Percentiles rank a stretch among this genome's conserved stretches.
phyloP scores from a whole-genome alignment of 768 basidiomycete genomes.

The Tephrocybe sp. region DNA sequence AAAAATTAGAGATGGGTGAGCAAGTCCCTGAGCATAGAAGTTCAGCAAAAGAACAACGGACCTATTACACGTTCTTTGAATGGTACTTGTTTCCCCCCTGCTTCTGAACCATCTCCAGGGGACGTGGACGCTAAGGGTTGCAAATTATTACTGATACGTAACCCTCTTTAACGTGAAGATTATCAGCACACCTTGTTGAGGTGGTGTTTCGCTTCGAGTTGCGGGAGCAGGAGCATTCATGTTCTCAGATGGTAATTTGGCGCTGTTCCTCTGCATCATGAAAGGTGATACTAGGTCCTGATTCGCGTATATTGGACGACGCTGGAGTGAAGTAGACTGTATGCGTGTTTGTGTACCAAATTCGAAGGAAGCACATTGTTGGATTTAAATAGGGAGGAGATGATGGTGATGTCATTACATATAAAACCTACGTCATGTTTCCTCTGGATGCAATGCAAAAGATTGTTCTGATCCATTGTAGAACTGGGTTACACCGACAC shows the following conservation, averaged over 20 bases:
- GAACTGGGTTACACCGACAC: constrained; percentile 20
- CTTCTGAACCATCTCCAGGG: constrained; percentile 33
- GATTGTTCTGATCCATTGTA: constrained; percentile 11
- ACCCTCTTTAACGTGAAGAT: neutral
- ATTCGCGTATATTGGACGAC: no score
- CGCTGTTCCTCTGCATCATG: no score
- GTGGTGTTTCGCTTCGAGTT: constrained; percentile 24
- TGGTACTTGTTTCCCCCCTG: constrained; percentile 34
- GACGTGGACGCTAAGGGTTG: constrained; percentile 28
- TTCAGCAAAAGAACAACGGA: no score
- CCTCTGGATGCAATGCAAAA: constrained; percentile 8
- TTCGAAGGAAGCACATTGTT: neutral
- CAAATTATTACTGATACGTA: neutral
- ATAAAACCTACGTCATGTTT: no score
- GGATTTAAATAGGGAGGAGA: no score
- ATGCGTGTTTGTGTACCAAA: neutral
- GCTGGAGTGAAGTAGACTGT: no score
- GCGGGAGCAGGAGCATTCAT: constrained; percentile 24
- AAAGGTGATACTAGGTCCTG: no score
- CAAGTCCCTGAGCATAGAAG: constrained; percentile 5
- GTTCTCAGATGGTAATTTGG: constrained; percentile 24
- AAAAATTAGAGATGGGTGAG: neutral
- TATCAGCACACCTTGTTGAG: constrained; percentile 35
- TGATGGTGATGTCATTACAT: constrained; percentile 15
- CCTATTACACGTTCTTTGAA: constrained; percentile 64